These are phyloP conservation scores for Terfezia boudieri DNA, from an alignment of 495 filamentous ascomycete species.

Conservation along the genomic window DNA sequence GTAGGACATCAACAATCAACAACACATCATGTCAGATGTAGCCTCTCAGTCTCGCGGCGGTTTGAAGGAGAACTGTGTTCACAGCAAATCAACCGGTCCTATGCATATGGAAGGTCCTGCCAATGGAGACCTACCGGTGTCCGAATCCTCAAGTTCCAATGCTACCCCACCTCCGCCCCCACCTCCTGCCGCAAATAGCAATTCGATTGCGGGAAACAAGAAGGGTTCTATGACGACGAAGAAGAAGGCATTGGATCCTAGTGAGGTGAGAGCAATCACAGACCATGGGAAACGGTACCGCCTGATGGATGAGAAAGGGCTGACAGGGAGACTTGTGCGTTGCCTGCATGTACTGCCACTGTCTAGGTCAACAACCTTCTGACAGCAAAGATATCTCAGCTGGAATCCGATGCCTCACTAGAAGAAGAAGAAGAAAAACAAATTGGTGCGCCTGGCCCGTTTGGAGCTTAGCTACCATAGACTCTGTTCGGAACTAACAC, in stretches of 20 bases:
- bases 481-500: constrained; percentile 5
- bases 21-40: constrained; percentile 10
- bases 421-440: constrained; percentile 91
- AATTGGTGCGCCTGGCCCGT: constrained; percentile 46
- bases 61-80: not conserved
- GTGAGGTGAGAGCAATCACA: constrained; percentile 15
- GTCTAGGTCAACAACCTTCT: constrained; percentile 41
- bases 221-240: constrained; percentile 8
- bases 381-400: constrained; percentile 79
- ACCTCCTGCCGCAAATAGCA: constrained; percentile 30
- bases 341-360: not conserved
- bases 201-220: not conserved
- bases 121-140: constrained; percentile 15
- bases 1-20: not conserved
- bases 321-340: constrained; percentile 5
- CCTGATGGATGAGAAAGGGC: not conserved
- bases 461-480: not conserved
- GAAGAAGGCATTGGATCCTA: constrained; percentile 19
- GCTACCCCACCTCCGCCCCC: constrained; percentile 20
- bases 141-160: constrained; percentile 18
- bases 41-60: constrained; percentile 7
- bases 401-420: constrained; percentile 76
- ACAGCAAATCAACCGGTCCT: not conserved
- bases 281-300: not conserved
- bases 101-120: not conserved